These are phyloP conservation scores for Selaginella moellendorffii DNA, from an alignment of 75 land plant genomes.

Conservation along the genomic window DNA sequence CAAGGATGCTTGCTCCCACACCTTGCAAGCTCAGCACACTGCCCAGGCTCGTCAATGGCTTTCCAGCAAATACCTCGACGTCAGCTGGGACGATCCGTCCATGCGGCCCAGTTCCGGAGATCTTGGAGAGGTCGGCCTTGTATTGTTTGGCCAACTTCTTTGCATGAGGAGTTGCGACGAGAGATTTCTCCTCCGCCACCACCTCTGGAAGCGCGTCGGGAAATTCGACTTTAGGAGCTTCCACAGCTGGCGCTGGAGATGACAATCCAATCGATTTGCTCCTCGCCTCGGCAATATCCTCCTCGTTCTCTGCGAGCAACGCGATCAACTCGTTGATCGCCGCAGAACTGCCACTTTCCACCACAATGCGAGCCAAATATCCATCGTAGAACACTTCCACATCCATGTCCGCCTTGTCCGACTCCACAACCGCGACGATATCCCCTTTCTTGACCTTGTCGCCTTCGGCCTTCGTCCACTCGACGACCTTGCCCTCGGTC, in stretches of 20 bases:
- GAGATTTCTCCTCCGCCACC: not conserved
- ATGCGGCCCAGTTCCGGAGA: constrained; percentile 64
- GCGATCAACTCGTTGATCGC: constrained; percentile 87
- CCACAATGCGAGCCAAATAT: constrained; percentile 67
- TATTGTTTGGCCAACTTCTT: constrained; percentile 91
- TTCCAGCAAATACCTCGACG: constrained; percentile 63
- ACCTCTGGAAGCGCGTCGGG: not conserved
- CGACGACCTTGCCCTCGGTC: constrained; percentile 96
- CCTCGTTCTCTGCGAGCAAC: constrained; percentile 68
- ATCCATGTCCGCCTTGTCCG: constrained; percentile 99
- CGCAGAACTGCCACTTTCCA: constrained; percentile 53
- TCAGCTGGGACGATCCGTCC: constrained; percentile 69
- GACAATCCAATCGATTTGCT: constrained; percentile 16
- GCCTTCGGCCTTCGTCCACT: constrained; percentile 92
- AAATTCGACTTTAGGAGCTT: not conserved
- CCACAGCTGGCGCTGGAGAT: constrained; percentile 13
- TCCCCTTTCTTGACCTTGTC: constrained; percentile 85
- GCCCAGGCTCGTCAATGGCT: constrained; percentile 23
- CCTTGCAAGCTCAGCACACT: constrained; percentile 8
- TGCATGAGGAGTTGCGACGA: constrained; percentile 70
- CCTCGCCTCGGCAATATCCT: constrained; percentile 48
- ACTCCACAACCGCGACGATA: constrained; percentile 93
- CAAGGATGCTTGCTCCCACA: not conserved
- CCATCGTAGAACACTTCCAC: constrained; percentile 98
- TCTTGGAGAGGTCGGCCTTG: constrained; percentile 49